Percentiles rank a stretch among this genome's conserved stretches.
These are phyloP conservation scores for Phytophthora megakarya DNA, from an alignment of 352 stramenopile species.

Conservation along the genomic window DNA sequence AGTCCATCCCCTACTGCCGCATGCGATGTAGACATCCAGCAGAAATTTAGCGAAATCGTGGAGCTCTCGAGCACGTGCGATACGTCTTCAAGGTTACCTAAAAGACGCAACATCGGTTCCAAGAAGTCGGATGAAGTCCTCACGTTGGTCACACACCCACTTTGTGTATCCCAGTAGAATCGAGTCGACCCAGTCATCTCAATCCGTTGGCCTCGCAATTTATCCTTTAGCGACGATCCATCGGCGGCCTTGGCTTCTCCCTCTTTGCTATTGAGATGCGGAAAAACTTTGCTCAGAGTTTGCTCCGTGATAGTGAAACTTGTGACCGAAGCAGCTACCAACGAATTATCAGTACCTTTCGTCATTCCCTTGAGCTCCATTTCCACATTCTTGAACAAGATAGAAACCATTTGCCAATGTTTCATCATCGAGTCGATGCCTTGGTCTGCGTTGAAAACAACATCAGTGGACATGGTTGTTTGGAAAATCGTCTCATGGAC, in stretches of 20 bases:
- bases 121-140: constrained; percentile 27
- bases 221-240: background rate
- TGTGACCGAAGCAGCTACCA: background rate
- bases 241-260: background rate
- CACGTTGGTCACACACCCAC: constrained; percentile 9
- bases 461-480: constrained; percentile 3
- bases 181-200: constrained; percentile 10
- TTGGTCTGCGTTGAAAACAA: constrained; percentile 13
- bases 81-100: constrained; percentile 22
- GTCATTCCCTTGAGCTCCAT: constrained; percentile 10
- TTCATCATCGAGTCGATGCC: constrained; percentile 13
- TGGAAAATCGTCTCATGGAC: constrained; percentile 3
- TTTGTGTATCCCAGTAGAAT: constrained; percentile 17
- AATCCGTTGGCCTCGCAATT: constrained; percentile 20
- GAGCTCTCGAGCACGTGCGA: constrained; percentile 19
- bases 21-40: no score
- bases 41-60: constrained; percentile 6
- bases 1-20: no score
- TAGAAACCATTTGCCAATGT: constrained; percentile 18
- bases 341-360: background rate
- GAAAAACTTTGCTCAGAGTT: constrained; percentile 15
- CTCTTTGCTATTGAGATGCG: background rate
- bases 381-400: constrained; percentile 18
- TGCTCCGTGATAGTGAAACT: constrained; percentile 16
- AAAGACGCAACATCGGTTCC: constrained; percentile 14